Conservation (phyloP, 352 stramenopile genomes). For the Phytophthora multivora region DNA sequence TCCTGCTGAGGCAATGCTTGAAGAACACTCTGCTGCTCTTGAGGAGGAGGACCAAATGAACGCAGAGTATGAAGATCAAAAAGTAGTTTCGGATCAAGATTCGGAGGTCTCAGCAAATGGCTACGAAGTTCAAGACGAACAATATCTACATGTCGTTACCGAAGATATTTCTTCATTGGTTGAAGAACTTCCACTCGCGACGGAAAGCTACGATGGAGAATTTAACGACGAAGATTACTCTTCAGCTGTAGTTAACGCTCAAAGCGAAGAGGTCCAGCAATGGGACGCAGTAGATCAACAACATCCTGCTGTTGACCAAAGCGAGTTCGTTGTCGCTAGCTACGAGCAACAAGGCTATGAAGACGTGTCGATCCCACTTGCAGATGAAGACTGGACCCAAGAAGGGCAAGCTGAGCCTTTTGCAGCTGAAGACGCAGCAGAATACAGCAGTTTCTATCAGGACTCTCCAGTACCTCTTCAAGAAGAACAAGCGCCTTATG, state of each 20-base stretch:
- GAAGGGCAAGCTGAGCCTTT: not conserved
- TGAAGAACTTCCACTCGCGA: not conserved
- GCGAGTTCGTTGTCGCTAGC: not conserved
- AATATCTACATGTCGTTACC: not conserved
- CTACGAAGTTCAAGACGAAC: not conserved
- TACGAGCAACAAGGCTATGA: conserved; percentile 5
- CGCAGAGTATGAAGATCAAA: not conserved
- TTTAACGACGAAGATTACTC: not conserved
- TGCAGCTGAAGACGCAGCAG: not conserved
- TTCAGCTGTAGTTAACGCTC: not conserved
- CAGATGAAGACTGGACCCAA: conserved; percentile 16
- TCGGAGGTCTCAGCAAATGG: not conserved
- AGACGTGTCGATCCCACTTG: no score
- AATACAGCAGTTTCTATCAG: conserved; percentile 5
- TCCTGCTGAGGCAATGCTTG: not conserved
- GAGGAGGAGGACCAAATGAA: not conserved
- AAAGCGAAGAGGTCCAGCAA: conserved; percentile 2
- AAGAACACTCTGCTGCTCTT: not conserved
- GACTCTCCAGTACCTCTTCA: not conserved
- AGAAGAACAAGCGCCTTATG: conserved; percentile 9
- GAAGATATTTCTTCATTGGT: not conserved
- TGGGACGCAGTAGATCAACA: not conserved
- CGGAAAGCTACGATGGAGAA: not conserved
- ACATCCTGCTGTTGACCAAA: conserved; percentile 4
- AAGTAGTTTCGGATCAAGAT: conserved; percentile 4